Evolutionary conservation across 345 rosid genomes (phyloP).

Genomic region (Linum trigynum): DNA sequence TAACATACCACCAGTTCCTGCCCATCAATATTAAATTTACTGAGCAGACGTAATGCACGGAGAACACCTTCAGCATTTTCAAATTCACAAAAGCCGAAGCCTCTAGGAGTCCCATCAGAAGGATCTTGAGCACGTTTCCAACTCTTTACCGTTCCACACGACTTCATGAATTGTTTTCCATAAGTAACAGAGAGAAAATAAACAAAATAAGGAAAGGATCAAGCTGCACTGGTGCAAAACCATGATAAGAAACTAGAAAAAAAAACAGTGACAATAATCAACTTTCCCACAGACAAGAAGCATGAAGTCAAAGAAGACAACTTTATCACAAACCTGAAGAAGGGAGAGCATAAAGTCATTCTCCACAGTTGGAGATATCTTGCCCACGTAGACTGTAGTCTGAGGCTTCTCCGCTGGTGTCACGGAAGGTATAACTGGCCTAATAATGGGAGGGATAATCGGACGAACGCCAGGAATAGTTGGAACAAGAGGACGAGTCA

Average conservation of each 20-base stretch:
- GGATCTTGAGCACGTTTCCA: conserved; percentile 89
- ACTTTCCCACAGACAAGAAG: conserved; percentile 6
- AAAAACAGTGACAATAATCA: not conserved
- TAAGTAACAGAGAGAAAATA: not conserved
- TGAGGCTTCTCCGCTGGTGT: conserved; percentile 84
- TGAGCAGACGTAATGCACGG: conserved; percentile 81
- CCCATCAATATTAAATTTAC: conserved; percentile 79
- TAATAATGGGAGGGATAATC: conserved; percentile 45
- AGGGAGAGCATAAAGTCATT: conserved; percentile 79
- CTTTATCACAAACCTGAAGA: conserved; percentile 45
- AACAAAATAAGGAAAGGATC: not conserved
- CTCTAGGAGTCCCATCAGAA: conserved; percentile 66
- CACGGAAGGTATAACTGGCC: conserved; percentile 65
- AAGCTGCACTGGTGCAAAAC: conserved; percentile 4
- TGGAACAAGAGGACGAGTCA: conserved; percentile 59
- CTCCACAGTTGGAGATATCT: conserved; percentile 78
- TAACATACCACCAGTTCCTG: conserved; percentile 78
- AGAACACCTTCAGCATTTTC: conserved; percentile 96
- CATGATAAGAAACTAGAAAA: not conserved
- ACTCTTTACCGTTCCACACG: conserved; percentile 87
- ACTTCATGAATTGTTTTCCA: conserved; percentile 30
- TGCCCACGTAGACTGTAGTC: conserved; percentile 92
- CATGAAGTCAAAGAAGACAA: not conserved
- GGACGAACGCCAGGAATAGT: conserved; percentile 75
- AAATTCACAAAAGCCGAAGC: conserved; percentile 94